phyloP scores from a whole-genome alignment of 2,329 filamentous ascomycete species.

The Talaromyces atroroseus region DNA sequence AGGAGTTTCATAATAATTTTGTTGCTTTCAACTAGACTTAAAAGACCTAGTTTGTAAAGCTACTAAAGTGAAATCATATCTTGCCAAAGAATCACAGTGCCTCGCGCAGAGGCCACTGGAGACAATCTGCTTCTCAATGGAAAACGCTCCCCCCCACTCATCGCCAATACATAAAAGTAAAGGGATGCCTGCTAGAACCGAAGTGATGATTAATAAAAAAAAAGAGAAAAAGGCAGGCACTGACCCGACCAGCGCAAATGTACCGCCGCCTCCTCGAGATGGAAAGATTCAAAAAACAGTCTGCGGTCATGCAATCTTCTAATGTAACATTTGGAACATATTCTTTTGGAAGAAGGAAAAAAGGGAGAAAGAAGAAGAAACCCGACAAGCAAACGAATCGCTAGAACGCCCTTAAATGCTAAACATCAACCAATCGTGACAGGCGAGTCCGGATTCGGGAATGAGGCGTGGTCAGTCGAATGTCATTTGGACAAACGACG shows the following conservation, averaged over 20 bases:
- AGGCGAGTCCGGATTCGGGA: conserved; percentile 13
- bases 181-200: conserved; percentile 8
- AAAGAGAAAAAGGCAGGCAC: conserved; percentile 28
- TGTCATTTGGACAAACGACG: conserved; percentile 16
- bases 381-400: conserved; percentile 28
- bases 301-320: conserved; percentile 37
- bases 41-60: not conserved
- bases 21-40: not conserved
- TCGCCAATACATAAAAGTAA: conserved; percentile 3
- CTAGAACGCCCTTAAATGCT: conserved; percentile 43
- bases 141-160: not conserved
- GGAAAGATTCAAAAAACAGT: conserved; percentile 12
- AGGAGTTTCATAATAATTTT: not conserved
- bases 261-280: conserved; percentile 30
- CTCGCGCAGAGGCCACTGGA: not conserved
- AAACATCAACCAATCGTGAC: conserved; percentile 36
- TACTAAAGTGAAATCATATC: not conserved
- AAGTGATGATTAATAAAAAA: conserved; percentile 7
- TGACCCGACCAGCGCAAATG: conserved; percentile 39
- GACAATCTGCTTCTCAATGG: not conserved
- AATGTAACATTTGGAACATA: conserved; percentile 25
- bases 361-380: conserved; percentile 18
- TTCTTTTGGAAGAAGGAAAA: conserved; percentile 17
- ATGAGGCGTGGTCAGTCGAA: conserved; percentile 8
- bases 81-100: not conserved